Conservation (phyloP, 371 early-diverging fungal species). For the Entomophthora muscae region DNA sequence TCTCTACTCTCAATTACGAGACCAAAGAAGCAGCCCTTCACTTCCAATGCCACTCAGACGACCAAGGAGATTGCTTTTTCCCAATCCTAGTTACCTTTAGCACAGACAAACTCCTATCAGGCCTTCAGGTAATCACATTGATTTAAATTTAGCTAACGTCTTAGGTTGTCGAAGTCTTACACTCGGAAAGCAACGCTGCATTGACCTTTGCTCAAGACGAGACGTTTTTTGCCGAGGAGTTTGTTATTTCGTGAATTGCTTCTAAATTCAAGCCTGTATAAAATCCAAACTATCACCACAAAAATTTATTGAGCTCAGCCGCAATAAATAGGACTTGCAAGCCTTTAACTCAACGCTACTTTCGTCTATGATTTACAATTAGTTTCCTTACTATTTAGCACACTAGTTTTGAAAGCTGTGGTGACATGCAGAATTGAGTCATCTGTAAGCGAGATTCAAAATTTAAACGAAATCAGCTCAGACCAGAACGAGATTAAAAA, state of each 20-base stretch:
- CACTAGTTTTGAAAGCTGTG: too few relatives aligned
- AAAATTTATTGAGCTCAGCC: too few relatives aligned
- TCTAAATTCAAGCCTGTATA: too few relatives aligned
- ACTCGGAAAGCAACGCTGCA: neutral
- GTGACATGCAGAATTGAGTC: too few relatives aligned
- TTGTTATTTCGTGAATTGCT: neutral
- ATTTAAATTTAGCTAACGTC: neutral
- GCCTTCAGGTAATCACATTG: conserved; percentile 37
- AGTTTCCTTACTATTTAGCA: too few relatives aligned
- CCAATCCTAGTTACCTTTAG: conserved; percentile 70
- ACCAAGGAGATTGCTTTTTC: conserved; percentile 62
- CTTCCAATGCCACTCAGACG: conserved; percentile 62
- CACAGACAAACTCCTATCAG: conserved; percentile 45
- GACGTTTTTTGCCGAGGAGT: neutral
- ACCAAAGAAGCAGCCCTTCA: conserved; percentile 68
- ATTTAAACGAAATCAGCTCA: too few relatives aligned
- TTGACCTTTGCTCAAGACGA: neutral
- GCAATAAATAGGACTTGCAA: too few relatives aligned
- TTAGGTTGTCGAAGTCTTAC: neutral
- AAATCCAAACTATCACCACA: too few relatives aligned
- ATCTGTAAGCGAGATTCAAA: too few relatives aligned
- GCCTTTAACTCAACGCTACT: too few relatives aligned
- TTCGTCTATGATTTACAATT: too few relatives aligned
- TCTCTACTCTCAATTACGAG: conserved; percentile 57
- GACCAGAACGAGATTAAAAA: too few relatives aligned